Percentiles rank a stretch among this genome's conserved stretches.
These are phyloP conservation scores for Neurospora sp. DNA, from an alignment of 495 filamentous ascomycete species.

Conservation along the genomic window DNA sequence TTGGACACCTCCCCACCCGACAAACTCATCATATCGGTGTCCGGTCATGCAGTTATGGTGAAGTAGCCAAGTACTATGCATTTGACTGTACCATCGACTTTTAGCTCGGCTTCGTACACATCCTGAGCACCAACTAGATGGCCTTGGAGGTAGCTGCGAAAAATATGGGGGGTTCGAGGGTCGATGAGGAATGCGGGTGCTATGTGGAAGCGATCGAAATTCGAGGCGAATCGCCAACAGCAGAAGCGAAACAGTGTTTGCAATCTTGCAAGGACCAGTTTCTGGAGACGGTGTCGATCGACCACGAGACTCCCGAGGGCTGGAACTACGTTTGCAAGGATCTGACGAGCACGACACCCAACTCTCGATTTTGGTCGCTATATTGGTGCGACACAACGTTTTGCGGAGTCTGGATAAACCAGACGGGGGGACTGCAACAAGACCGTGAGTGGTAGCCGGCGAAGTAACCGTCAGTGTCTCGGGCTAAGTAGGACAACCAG, in stretches of 20 bases:
- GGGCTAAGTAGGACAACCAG: conserved; percentile 21
- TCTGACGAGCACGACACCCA: conserved; percentile 7
- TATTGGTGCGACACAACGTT: conserved; percentile 37
- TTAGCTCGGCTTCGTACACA: conserved; percentile 1
- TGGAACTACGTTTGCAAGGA: conserved; percentile 11
- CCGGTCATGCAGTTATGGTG: neutral
- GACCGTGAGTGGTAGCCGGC: conserved; percentile 31
- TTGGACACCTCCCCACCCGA: neutral
- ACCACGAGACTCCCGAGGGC: conserved; percentile 8
- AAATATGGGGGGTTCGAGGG: conserved; percentile 2
- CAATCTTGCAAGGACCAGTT: conserved; percentile 17
- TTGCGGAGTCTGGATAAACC: conserved; percentile 31
- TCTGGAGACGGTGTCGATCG: conserved; percentile 3
- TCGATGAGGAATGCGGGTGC: conserved; percentile 12
- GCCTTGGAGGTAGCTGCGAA: conserved; percentile 1
- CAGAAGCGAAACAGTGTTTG: conserved; percentile 11
- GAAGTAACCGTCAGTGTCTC: conserved; percentile 2
- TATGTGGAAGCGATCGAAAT: conserved; percentile 14
- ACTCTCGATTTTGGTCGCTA: conserved; percentile 24
- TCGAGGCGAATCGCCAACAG: neutral
- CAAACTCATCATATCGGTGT: neutral
- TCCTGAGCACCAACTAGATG: neutral
- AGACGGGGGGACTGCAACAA: conserved; percentile 18
- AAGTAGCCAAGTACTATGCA: conserved; percentile 8
- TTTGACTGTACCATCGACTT: conserved; percentile 5